Conservation (phyloP, 257 asterid genomes). For the Asclepias syriaca region DNA sequence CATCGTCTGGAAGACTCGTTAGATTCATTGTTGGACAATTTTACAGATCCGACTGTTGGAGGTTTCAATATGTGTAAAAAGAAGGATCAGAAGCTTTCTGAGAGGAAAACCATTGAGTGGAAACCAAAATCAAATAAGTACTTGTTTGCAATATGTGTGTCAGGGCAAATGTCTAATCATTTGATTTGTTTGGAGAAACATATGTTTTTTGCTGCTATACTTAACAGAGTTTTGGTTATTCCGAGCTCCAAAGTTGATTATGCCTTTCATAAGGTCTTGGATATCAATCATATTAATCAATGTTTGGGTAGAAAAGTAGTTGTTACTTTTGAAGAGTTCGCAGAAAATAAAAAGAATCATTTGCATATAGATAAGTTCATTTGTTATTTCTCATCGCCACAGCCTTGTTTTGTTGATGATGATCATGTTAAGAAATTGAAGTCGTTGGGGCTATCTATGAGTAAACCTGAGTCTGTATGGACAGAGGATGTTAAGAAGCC, state of each 20-base stretch:
- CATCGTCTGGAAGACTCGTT: slow-evolving; percentile 39
- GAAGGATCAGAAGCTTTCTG: slow-evolving; percentile 57
- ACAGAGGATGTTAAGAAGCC: slow-evolving; percentile 90
- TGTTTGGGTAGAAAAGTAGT: slow-evolving; percentile 80
- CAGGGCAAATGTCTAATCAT: slow-evolving; percentile 98
- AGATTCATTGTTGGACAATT: slow-evolving; percentile 34
- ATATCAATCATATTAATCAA: slow-evolving; percentile 74
- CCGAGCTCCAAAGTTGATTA: slow-evolving; percentile 87
- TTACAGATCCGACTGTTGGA: slow-evolving; percentile 37
- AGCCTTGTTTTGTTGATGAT: slow-evolving; percentile 82
- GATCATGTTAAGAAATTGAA: slow-evolving; percentile 81
- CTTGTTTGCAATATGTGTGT: slow-evolving; percentile 77
- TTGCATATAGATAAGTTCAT: slow-evolving; percentile 65
- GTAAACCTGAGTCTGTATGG: slow-evolving; percentile 79
- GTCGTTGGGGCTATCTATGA: slow-evolving; percentile 61
- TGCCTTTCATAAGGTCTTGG: slow-evolving; percentile 69
- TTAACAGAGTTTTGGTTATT: slow-evolving; percentile 70
- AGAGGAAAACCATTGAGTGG: slow-evolving; percentile 75
- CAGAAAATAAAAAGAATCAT: slow-evolving; percentile 50
- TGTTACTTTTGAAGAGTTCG: slow-evolving; percentile 81
- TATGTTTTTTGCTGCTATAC: slow-evolving; percentile 86
- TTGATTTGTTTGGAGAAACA: slow-evolving; percentile 96
- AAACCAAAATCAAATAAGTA: slow-evolving; percentile 70
- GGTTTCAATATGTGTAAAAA: slow-evolving; percentile 54
- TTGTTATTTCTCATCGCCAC: slow-evolving; percentile 85